Conservation (phyloP, 2,329 filamentous ascomycete genomes). For the Xylaria sp. region DNA sequence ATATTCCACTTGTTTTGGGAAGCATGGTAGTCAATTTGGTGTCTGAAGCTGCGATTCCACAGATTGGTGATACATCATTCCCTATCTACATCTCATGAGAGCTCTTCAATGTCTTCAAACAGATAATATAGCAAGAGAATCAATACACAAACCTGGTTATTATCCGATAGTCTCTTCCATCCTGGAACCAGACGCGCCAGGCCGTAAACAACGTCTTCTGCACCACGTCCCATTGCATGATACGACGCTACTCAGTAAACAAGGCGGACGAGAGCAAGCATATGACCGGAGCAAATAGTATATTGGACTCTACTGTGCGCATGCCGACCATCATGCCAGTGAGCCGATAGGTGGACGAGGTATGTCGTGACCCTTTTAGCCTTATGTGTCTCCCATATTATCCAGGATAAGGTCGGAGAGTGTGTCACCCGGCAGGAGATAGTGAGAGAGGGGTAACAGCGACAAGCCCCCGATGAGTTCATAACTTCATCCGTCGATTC, state of each 20-base stretch:
- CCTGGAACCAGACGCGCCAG: conserved; percentile 11
- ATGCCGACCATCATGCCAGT: too few relatives aligned
- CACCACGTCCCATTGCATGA: conserved; percentile 13
- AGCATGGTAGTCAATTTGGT: too few relatives aligned
- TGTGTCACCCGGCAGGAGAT: too few relatives aligned
- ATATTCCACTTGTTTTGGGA: conserved; percentile 1
- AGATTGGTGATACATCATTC: neutral
- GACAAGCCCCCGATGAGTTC: too few relatives aligned
- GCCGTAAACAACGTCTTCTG: conserved; percentile 12
- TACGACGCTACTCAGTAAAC: neutral
- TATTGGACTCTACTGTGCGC: too few relatives aligned
- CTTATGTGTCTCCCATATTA: too few relatives aligned
- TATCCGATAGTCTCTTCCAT: conserved; percentile 18
- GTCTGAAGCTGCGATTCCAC: neutral
- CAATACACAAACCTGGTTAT: conserved; percentile 7
- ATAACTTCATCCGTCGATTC: too few relatives aligned
- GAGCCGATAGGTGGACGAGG: neutral
- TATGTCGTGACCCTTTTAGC: too few relatives aligned
- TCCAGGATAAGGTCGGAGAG: neutral
- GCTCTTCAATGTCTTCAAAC: neutral
- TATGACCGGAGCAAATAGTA: too few relatives aligned
- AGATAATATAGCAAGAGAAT: neutral
- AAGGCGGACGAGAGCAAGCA: neutral
- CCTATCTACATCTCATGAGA: neutral
- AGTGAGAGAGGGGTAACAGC: too few relatives aligned